These are phyloP conservation scores for Durio zibethinus DNA, from an alignment of 345 rosid species.

Conservation along the genomic window DNA sequence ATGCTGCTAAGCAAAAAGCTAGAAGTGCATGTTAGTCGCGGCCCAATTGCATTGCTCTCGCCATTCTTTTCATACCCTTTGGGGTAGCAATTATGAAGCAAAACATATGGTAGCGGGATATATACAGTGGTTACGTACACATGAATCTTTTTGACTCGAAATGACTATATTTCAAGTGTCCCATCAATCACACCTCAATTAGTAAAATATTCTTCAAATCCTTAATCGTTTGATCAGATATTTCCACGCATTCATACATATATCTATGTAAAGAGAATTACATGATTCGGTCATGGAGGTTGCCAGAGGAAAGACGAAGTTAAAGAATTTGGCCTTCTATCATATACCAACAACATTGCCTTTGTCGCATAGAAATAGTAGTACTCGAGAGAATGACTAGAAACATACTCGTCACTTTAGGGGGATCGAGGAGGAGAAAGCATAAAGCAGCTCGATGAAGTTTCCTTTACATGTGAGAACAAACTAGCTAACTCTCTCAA, in stretches of 20 bases:
- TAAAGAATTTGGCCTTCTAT: conserved; percentile 2
- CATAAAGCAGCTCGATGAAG: conserved; percentile 7
- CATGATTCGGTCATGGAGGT: background rate
- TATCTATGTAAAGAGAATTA: background rate
- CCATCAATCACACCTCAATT: background rate
- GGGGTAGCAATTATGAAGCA: background rate
- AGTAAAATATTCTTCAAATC: background rate
- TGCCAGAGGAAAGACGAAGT: conserved; percentile 12
- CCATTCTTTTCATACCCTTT: background rate
- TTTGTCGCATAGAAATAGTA: background rate
- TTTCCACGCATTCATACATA: background rate
- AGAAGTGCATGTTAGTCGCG: background rate
- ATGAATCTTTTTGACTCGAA: conserved; percentile 3
- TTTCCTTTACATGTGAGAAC: conserved; percentile 4
- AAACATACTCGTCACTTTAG: background rate
- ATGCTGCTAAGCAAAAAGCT: background rate
- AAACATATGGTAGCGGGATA: background rate
- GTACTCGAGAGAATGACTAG: conserved; percentile 8
- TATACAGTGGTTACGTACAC: conserved; percentile 8
- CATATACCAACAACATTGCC: background rate
- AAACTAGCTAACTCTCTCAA: background rate
- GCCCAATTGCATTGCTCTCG: conserved; percentile 6
- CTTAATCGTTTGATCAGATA: conserved; percentile 1
- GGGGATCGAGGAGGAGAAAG: background rate
- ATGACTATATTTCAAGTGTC: conserved; percentile 12